Conservation (phyloP, 2,329 filamentous ascomycete species). For the Daldinia sp. region DNA sequence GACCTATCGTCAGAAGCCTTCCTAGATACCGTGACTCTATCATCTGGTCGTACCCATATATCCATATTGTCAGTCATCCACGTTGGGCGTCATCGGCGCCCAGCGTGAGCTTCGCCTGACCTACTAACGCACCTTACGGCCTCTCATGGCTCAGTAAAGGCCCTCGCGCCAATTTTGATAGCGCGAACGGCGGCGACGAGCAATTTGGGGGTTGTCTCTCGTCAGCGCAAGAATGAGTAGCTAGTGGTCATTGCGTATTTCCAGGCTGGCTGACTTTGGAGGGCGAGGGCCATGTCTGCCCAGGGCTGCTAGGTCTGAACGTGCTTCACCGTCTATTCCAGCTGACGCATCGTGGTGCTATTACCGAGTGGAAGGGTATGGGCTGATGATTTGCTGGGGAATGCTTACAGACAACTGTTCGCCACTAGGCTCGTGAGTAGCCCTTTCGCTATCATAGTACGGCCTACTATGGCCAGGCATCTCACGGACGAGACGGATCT, state of each 20-base stretch:
- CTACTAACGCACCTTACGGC: conserved; percentile 53
- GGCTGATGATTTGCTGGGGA: conserved; percentile 18
- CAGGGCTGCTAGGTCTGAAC: background rate
- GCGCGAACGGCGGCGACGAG: conserved; percentile 43
- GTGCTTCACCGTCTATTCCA: conserved; percentile 19
- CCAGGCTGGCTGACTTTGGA: background rate
- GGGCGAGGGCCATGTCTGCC: background rate
- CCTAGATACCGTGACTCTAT: conserved; percentile 59
- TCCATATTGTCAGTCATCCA: background rate
- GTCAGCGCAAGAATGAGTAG: background rate
- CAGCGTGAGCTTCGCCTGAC: background rate
- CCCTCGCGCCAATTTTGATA: background rate
- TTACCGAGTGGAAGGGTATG: background rate
- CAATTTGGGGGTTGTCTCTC: conserved; percentile 44
- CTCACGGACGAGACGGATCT: conserved; percentile 11
- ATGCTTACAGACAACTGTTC: conserved; percentile 20
- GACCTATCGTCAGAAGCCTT: conserved; percentile 51
- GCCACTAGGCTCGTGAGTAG: conserved; percentile 18
- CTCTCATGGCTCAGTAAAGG: conserved; percentile 47
- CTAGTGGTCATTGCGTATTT: background rate
- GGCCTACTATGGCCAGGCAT: conserved; percentile 1
- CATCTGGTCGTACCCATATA: conserved; percentile 58
- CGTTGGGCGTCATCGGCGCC: conserved; percentile 2
- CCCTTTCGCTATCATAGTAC: conserved; percentile 3
- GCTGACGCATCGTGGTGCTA: background rate